Evolutionary conservation across 306 rosid species (phyloP).

Genomic region (Cyclanthera cordifolia): DNA sequence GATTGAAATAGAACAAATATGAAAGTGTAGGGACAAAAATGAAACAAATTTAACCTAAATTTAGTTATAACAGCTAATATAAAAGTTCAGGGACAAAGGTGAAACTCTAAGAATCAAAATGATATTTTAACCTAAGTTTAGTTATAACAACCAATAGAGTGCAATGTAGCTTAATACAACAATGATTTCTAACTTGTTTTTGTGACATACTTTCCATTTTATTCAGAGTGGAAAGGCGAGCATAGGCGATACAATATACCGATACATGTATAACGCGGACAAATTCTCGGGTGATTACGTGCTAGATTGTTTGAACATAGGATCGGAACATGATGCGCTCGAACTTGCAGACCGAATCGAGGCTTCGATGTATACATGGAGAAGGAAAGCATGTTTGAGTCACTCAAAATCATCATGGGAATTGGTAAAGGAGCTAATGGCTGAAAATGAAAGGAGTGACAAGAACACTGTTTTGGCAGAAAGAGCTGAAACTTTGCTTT

Average conservation of each 20-base stretch:
- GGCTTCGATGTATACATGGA: conserved; percentile 94
- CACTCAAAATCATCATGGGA: conserved; percentile 86
- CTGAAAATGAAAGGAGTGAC: conserved; percentile 47
- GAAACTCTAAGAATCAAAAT: no score
- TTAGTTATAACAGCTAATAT: no score
- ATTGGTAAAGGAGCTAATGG: conserved; percentile 67
- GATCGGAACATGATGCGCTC: conserved; percentile 87
- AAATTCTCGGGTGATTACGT: conserved; percentile 62
- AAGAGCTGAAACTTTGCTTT: conserved; percentile 62
- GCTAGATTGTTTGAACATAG: conserved; percentile 51
- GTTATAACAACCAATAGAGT: no score
- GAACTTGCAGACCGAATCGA: conserved; percentile 73
- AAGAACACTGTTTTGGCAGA: conserved; percentile 72
- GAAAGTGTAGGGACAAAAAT: no score
- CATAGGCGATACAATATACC: conserved; percentile 69
- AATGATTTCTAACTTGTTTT: neutral
- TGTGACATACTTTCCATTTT: neutral
- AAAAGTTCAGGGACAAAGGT: no score
- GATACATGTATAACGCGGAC: conserved; percentile 39
- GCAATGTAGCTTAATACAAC: neutral
- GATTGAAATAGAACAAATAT: no score
- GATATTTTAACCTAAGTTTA: no score
- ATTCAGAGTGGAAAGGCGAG: conserved; percentile 72
- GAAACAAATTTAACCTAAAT: no score
- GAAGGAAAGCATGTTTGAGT: conserved; percentile 73